Conservation (phyloP, 345 rosid genomes). For the Noccaea caerulescens region DNA sequence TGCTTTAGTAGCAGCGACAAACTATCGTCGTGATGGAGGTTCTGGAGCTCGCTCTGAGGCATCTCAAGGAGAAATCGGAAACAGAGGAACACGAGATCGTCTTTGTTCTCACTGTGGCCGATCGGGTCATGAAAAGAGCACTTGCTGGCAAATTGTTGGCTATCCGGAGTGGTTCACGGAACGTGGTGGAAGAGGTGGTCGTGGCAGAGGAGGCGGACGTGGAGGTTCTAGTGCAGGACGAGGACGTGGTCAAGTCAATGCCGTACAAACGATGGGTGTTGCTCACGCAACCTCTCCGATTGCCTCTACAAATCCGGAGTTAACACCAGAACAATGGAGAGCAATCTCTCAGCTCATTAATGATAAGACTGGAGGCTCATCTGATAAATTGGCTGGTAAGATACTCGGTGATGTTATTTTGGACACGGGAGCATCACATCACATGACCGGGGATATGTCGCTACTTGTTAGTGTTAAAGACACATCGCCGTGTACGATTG, state of each 20-base stretch:
- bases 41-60: too few species aligned
- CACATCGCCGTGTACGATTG: background rate
- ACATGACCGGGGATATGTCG: too few species aligned
- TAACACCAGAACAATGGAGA: background rate
- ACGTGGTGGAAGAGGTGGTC: background rate
- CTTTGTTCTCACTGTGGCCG: background rate
- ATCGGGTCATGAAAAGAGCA: background rate
- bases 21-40: too few species aligned
- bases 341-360: background rate
- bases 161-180: background rate
- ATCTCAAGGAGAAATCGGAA: too few species aligned
- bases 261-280: too few species aligned
- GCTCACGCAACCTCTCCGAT: background rate
- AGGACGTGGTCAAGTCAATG: background rate
- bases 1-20: too few species aligned
- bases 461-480: too few species aligned
- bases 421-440: too few species aligned
- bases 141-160: background rate
- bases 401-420: too few species aligned
- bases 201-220: too few species aligned
- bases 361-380: background rate
- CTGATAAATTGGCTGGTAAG: too few species aligned
- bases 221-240: background rate
- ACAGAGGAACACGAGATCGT: background rate
- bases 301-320: background rate